Conservation (phyloP, 2,329 filamentous ascomycete genomes). For the Ceratocystis eucalypticola region DNA sequence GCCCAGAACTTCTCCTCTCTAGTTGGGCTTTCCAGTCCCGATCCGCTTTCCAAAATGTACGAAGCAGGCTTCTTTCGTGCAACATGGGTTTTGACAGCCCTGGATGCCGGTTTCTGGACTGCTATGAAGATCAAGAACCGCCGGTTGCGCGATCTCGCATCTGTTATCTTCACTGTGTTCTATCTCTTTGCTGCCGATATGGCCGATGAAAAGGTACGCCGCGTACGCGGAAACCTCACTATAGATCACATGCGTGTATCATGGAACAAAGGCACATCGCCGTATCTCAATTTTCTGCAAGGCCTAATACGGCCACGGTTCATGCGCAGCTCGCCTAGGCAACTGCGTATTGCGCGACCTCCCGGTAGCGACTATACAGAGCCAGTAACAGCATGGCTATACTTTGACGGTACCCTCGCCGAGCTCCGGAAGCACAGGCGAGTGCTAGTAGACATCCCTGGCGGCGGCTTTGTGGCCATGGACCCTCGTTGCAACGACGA, state of each 20-base stretch:
- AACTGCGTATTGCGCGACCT: conserved; percentile 73
- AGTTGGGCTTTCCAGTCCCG: conserved; percentile 77
- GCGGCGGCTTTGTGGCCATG: conserved; percentile 95
- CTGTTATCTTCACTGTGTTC: conserved; percentile 73
- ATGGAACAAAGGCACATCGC: conserved; percentile 90
- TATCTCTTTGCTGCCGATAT: conserved; percentile 88
- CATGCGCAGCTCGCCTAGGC: conserved; percentile 66
- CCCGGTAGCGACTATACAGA: conserved; percentile 68
- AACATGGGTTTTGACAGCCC: conserved; percentile 87
- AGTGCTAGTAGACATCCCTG: conserved; percentile 78
- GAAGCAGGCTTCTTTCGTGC: conserved; percentile 84
- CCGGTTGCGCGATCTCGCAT: conserved; percentile 69
- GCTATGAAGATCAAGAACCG: conserved; percentile 78
- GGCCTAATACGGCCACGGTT: conserved; percentile 62
- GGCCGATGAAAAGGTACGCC: conserved; percentile 91
- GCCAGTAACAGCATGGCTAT: conserved; percentile 76
- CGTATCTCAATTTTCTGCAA: conserved; percentile 64
- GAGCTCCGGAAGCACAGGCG: conserved; percentile 63
- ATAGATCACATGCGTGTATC: conserved; percentile 83
- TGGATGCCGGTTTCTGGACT: conserved; percentile 97
- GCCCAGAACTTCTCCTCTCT: conserved; percentile 89
- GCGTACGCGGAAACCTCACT: conserved; percentile 72
- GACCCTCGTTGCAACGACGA: conserved; percentile 88
- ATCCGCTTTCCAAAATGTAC: conserved; percentile 90
- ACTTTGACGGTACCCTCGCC: conserved; percentile 77